phyloP scores from a whole-genome alignment of 192 early-diverging fungal genomes.

The Backusella westeae region DNA sequence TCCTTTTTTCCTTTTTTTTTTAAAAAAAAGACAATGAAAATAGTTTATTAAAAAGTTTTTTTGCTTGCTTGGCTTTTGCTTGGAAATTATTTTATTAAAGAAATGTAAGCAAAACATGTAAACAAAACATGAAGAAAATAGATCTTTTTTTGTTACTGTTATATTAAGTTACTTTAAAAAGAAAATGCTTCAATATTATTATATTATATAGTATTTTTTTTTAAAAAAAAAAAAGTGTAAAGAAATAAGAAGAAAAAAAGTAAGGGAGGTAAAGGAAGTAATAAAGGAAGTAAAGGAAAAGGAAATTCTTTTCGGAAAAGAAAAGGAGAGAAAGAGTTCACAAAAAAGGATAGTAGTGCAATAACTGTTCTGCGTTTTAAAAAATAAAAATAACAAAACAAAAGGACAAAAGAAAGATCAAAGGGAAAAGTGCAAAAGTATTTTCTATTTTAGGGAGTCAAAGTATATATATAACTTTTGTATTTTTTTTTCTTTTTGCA shows the following conservation, averaged over 20 bases:
- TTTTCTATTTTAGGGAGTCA: not conserved
- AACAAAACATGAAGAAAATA: not conserved
- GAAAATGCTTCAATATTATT: too few relatives aligned
- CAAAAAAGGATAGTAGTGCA: not conserved
- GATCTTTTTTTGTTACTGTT: too few relatives aligned
- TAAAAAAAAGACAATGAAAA: not conserved
- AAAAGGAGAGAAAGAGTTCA: not conserved
- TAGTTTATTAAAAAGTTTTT: not conserved
- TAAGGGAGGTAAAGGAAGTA: not conserved
- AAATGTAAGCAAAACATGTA: not conserved
- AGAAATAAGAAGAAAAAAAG: not conserved
- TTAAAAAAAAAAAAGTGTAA: not conserved
- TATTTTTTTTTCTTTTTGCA: not conserved
- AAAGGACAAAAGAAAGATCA: not conserved
- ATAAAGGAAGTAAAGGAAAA: not conserved
- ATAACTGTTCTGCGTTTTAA: not conserved
- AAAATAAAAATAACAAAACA: not conserved
- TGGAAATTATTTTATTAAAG: not conserved
- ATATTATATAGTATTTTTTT: not conserved
- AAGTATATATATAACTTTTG: not conserved
- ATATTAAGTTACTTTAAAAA: too few relatives aligned
- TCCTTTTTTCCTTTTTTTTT: not conserved
- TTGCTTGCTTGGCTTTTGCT: not conserved
- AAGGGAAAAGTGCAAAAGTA: not conserved
- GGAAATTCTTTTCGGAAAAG: not conserved